These are phyloP conservation scores for Monilinia fructigena DNA, from an alignment of 2,329 filamentous ascomycete species.

Conservation along the genomic window DNA sequence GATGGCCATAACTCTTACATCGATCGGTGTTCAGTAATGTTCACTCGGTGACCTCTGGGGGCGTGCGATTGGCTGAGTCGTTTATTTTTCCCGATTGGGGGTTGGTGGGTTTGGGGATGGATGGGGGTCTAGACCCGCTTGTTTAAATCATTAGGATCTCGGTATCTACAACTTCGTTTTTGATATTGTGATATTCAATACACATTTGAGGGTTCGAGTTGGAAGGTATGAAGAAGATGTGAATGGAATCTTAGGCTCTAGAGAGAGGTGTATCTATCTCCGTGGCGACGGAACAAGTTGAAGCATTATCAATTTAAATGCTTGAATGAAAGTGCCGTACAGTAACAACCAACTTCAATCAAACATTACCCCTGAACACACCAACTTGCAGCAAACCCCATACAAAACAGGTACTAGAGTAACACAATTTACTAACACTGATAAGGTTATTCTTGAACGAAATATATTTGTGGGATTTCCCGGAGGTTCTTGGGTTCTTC, in stretches of 20 bases:
- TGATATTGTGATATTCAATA: neutral
- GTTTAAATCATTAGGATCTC: neutral
- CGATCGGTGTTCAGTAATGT: constrained; percentile 13
- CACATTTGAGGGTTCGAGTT: neutral
- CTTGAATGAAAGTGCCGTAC: neutral
- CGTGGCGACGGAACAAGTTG: neutral
- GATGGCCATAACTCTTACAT: no score
- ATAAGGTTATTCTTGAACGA: neutral
- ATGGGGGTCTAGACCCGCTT: constrained; percentile 26
- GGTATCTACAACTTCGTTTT: neutral
- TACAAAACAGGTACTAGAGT: constrained; percentile 3
- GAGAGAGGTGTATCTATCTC: neutral
- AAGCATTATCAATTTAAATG: neutral
- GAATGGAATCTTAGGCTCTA: neutral
- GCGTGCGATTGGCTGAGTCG: constrained; percentile 23
- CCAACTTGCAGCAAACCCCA: neutral
- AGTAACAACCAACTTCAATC: neutral
- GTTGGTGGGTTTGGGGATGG: constrained; percentile 13
- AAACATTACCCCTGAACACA: neutral
- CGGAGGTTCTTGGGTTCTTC: constrained; percentile 9
- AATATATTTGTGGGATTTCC: neutral
- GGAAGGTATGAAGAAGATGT: neutral
- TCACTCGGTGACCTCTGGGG: constrained; percentile 15
- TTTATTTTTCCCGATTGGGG: constrained; percentile 32
- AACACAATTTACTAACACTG: neutral